phyloP scores from a whole-genome alignment of 2,329 filamentous ascomycete genomes.

The Elsinoe batatas region DNA sequence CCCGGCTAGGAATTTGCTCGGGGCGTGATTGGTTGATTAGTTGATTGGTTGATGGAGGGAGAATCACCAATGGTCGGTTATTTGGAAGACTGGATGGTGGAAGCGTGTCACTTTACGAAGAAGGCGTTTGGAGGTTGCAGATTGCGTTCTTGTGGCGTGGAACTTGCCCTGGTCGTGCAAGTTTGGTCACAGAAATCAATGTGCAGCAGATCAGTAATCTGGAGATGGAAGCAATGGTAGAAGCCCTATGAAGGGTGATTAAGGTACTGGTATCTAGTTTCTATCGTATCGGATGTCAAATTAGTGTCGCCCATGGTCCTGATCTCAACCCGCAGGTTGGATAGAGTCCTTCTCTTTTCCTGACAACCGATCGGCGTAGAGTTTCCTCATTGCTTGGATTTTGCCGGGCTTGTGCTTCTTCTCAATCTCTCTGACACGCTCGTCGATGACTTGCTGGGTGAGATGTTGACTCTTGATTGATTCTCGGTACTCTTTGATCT shows the following conservation, averaged over 20 bases:
- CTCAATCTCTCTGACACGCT: constrained; percentile 4
- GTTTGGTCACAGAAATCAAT: not conserved
- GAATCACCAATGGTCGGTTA: too few relatives aligned
- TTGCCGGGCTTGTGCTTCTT: constrained; percentile 5
- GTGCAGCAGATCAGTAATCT: not conserved
- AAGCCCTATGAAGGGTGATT: too few relatives aligned
- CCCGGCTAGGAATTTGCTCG: too few relatives aligned
- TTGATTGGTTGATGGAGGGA: too few relatives aligned
- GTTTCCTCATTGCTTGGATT: not conserved
- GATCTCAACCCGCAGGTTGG: not conserved
- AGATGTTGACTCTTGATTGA: constrained; percentile 16
- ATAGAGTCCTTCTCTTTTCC: not conserved
- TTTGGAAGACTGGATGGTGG: not conserved
- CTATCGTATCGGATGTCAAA: not conserved
- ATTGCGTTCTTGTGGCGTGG: not conserved
- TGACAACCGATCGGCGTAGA: not conserved
- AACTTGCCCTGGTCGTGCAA: not conserved
- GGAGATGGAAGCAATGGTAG: not conserved
- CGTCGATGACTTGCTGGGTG: constrained; percentile 18
- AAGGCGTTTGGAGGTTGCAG: not conserved
- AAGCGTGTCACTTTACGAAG: not conserved
- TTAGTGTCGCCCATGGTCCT: not conserved
- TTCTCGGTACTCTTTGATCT: constrained; percentile 19
- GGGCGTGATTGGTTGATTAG: too few relatives aligned
- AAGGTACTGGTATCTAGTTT: too few relatives aligned